Base-by-base conservation (phyloP, 768 basidiomycete genomes). In the Podaxis sp. region DNA sequence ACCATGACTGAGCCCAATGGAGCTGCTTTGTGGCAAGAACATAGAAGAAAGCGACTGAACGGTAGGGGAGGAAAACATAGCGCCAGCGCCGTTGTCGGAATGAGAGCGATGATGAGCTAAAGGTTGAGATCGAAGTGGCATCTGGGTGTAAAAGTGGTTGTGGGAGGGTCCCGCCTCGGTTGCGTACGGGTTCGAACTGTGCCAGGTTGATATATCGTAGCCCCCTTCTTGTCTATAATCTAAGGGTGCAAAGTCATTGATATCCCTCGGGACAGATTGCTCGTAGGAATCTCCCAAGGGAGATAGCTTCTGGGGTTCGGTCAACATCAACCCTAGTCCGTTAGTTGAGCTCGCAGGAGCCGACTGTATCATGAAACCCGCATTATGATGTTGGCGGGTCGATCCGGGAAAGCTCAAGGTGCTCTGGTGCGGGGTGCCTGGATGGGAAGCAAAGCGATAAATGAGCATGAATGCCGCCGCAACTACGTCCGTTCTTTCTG, bases 391-490 rank as follows among this genome's bases (percentile, higher is more conserved):
- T 38, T 33, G 49, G 22, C 22, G 40, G 22, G n/a, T 38, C 22
- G 43, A 56, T 40, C 61, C 33, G 12, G 9, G 53, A 11, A 24
- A 17, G 22, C 9, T 55, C 17, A 51, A 38, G 15, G 22, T 4
- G 17, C 13, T n/a, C 8, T 55, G 61, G 22, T 62, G 50, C 47
- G 61, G 61, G n/a, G 61, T 62, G 27, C 61, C 61, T 62, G 19
- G 1, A 19, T n/a, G 17, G 11, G 27, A n/a, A 36, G 29, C n/a
- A 54, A 19, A 55, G n/a, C 27, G 12, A 3, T 46, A 9, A 25
- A 50, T 56, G 43, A 62, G 54, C 19, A 27, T 13, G 8, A 15
- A 13, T 27, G 9, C 49, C 25, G 22, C 12, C 41, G n/a, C 11
- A 8, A 50, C 12, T 22, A 24, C 4, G 24, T 50, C 24, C 49